Conservation (phyloP, 2,329 filamentous ascomycete species). For the Amauroascus niger region DNA sequence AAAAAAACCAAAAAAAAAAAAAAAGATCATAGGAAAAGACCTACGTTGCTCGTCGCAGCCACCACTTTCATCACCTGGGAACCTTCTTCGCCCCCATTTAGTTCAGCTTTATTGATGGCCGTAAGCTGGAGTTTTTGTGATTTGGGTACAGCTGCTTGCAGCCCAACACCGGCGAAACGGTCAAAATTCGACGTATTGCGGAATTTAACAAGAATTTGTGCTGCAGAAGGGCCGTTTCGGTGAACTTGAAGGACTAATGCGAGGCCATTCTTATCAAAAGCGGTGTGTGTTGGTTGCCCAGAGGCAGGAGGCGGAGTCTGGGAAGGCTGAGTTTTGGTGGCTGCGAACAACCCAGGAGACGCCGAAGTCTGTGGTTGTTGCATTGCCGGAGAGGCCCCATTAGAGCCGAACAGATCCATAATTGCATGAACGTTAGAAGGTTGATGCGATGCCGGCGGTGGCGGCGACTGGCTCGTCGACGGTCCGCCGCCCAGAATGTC, state of each 20-base stretch:
- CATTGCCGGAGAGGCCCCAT: constrained; percentile 39
- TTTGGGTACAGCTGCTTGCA: constrained; percentile 94
- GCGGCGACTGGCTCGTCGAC: constrained; percentile 34
- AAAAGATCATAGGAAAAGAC: not conserved
- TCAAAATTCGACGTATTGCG: constrained; percentile 61
- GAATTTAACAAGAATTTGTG: constrained; percentile 78
- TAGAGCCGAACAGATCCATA: constrained; percentile 73
- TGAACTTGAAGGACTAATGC: constrained; percentile 73
- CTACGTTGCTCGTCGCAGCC: constrained; percentile 61
- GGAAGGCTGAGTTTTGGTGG: constrained; percentile 44
- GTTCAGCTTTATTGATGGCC: constrained; percentile 71
- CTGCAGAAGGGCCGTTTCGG: constrained; percentile 56
- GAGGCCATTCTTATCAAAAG: constrained; percentile 80
- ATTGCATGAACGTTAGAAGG: constrained; percentile 62
- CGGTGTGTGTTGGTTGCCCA: constrained; percentile 51
- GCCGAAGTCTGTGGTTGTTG: constrained; percentile 40
- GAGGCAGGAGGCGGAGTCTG: constrained; percentile 38
- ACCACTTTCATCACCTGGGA: constrained; percentile 84
- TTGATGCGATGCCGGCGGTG: constrained; percentile 48
- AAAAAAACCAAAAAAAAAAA: no score
- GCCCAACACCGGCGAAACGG: constrained; percentile 60
- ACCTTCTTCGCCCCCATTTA: constrained; percentile 69
- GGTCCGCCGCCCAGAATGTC: constrained; percentile 74
- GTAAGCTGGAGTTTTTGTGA: constrained; percentile 88
- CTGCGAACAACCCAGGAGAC: constrained; percentile 41